phyloP scores from a whole-genome alignment of 2,329 filamentous ascomycete genomes.

The Colletotrichum viniferum region DNA sequence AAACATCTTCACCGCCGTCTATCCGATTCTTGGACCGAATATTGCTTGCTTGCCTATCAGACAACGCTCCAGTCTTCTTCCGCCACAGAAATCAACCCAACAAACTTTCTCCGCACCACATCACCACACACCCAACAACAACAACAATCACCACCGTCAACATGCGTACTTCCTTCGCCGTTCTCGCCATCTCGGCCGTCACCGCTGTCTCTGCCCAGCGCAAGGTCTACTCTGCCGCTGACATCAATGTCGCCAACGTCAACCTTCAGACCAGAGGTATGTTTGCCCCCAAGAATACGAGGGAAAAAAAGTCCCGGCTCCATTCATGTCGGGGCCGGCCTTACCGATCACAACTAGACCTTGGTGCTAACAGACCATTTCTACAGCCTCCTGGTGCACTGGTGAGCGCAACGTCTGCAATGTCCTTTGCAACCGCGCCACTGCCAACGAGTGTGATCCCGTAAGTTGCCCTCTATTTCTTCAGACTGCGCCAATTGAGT shows the following conservation, averaged over 20 bases:
- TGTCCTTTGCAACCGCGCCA: slow-evolving; percentile 47
- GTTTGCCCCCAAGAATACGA: neutral
- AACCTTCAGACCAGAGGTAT: slow-evolving; percentile 3
- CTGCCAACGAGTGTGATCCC: slow-evolving; percentile 47
- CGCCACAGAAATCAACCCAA: neutral
- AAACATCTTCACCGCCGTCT: slow-evolving; percentile 17
- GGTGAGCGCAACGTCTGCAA: slow-evolving; percentile 56
- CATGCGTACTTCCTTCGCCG: slow-evolving; percentile 20
- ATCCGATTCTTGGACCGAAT: slow-evolving; percentile 9
- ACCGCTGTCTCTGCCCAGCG: slow-evolving; percentile 18
- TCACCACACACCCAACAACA: neutral
- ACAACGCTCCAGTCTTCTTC: neutral
- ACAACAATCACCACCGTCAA: neutral
- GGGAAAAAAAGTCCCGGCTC: neutral
- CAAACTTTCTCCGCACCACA: neutral
- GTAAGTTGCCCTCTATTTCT: slow-evolving; percentile 39
- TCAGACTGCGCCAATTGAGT: neutral
- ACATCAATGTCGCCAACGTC: slow-evolving; percentile 13
- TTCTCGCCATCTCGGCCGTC: slow-evolving; percentile 19
- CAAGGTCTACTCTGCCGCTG: slow-evolving; percentile 13
- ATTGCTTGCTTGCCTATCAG: slow-evolving; percentile 6
- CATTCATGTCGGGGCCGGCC: neutral
- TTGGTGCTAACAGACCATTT: neutral
- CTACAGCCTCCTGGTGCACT: slow-evolving; percentile 55
- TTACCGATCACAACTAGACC: neutral